phyloP scores from a whole-genome alignment of 176 grass and related monocot species.

The Guadua angustifolia region DNA sequence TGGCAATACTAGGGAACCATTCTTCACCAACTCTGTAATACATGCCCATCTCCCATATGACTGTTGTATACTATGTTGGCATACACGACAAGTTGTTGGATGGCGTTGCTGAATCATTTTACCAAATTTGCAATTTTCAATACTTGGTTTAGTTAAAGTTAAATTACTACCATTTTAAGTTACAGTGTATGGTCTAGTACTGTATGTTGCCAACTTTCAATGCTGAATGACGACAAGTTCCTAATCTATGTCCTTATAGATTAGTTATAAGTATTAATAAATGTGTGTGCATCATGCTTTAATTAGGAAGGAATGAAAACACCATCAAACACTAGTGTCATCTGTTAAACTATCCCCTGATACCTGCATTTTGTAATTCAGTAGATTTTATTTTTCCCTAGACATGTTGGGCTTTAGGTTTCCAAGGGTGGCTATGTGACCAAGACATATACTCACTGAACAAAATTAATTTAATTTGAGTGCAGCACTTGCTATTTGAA shows the following conservation, averaged over 20 bases:
- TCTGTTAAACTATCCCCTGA: neutral
- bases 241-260: neutral
- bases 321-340: neutral
- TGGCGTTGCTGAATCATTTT: neutral
- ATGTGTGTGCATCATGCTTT: neutral
- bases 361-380: neutral
- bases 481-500: neutral
- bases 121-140: neutral
- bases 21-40: neutral
- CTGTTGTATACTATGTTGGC: neutral
- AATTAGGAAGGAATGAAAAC: slow-evolving; percentile 16
- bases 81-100: neutral
- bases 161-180: neutral
- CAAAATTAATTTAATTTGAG: neutral
- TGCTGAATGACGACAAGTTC: neutral
- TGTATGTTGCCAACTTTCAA: neutral
- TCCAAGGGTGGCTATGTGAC: neutral
- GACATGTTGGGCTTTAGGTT: neutral
- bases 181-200: neutral
- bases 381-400: neutral
- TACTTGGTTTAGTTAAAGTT: neutral
- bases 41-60: neutral
- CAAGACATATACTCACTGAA: neutral
- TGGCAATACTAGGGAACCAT: neutral
- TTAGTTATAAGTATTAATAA: neutral